Percentiles rank a stretch among this genome's conserved stretches.
phyloP scores from a whole-genome alignment of 2,329 filamentous ascomycete species.

The Corynespora cassiicola region DNA sequence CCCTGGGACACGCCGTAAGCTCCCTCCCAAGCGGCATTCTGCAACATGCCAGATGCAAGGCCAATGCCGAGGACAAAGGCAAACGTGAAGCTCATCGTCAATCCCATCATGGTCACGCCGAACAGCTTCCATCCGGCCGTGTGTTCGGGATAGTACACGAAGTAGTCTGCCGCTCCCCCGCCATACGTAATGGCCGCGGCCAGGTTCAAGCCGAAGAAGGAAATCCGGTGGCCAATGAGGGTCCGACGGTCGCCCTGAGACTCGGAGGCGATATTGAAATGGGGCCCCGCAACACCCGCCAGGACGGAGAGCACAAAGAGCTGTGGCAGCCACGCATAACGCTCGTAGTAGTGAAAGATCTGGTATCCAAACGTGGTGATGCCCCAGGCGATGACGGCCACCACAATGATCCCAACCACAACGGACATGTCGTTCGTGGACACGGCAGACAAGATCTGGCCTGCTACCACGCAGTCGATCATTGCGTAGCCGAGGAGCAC shows the following conservation, averaged over 20 bases:
- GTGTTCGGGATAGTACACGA: conserved; percentile 68
- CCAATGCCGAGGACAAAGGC: conserved; percentile 68
- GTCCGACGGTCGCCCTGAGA: conserved; percentile 61
- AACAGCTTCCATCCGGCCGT: conserved; percentile 63
- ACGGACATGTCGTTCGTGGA: conserved; percentile 66
- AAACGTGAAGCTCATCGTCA: conserved; percentile 65
- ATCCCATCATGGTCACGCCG: conserved; percentile 61
- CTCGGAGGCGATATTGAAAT: conserved; percentile 62
- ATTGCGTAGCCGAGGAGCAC: conserved; percentile 68
- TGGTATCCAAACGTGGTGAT: conserved; percentile 73
- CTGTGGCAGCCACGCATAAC: conserved; percentile 71
- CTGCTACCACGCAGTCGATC: conserved; percentile 70
- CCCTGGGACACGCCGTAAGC: conserved; percentile 67
- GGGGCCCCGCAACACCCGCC: conserved; percentile 65
- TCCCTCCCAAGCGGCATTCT: conserved; percentile 59
- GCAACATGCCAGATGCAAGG: conserved; percentile 63
- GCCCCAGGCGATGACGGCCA: conserved; percentile 67
- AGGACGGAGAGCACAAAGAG: conserved; percentile 67
- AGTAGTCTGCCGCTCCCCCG: conserved; percentile 70
- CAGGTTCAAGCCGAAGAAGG: conserved; percentile 73
- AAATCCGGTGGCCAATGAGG: conserved; percentile 64
- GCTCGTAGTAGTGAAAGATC: conserved; percentile 72
- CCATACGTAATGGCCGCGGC: conserved; percentile 70
- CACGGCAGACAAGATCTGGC: conserved; percentile 72
- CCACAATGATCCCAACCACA: conserved; percentile 71